A percentile compares a stretch with the other conserved stretches of the same genome.
phyloP scores from a whole-genome alignment of 2,329 filamentous ascomycete genomes.

The Capronia americana region DNA sequence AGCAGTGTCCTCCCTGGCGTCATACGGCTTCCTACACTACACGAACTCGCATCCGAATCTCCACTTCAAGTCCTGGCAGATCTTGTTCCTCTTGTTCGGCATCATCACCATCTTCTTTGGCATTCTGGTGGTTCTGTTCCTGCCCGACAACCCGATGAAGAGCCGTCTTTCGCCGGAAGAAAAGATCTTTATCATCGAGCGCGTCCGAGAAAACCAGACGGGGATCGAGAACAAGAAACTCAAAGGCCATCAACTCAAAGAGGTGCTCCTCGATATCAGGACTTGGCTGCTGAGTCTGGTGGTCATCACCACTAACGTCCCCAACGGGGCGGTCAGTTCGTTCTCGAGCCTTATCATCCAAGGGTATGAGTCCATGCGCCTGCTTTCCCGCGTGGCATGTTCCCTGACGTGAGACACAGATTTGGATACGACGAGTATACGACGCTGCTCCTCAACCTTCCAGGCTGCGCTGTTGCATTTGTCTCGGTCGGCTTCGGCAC shows the following conservation, averaged over 20 bases:
- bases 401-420: slow-evolving; percentile 37
- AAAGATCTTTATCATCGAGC: slow-evolving; percentile 48
- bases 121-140: slow-evolving; percentile 47
- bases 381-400: slow-evolving; percentile 13
- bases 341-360: slow-evolving; percentile 52
- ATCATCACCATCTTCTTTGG: slow-evolving; percentile 51
- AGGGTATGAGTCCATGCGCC: slow-evolving; percentile 34
- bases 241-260: slow-evolving; percentile 54
- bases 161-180: slow-evolving; percentile 48
- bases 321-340: slow-evolving; percentile 52
- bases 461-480: slow-evolving; percentile 52
- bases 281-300: slow-evolving; percentile 50
- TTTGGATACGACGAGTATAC: slow-evolving; percentile 54
- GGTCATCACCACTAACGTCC: slow-evolving; percentile 46
- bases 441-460: slow-evolving; percentile 54
- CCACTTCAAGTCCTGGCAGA: slow-evolving; percentile 40
- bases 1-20: slow-evolving; percentile 24
- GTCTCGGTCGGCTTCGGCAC: slow-evolving; percentile 51
- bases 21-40: slow-evolving; percentile 33
- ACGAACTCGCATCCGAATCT: slow-evolving; percentile 30
- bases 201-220: slow-evolving; percentile 55
- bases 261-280: slow-evolving; percentile 54
- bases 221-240: slow-evolving; percentile 60
- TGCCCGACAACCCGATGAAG: slow-evolving; percentile 52
- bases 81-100: slow-evolving; percentile 56